Evolutionary conservation across 1,284 basidiomycete species (phyloP), one percentile per base, ranked within the genome.

Genomic region (Ganoderma lingzhi): DNA sequence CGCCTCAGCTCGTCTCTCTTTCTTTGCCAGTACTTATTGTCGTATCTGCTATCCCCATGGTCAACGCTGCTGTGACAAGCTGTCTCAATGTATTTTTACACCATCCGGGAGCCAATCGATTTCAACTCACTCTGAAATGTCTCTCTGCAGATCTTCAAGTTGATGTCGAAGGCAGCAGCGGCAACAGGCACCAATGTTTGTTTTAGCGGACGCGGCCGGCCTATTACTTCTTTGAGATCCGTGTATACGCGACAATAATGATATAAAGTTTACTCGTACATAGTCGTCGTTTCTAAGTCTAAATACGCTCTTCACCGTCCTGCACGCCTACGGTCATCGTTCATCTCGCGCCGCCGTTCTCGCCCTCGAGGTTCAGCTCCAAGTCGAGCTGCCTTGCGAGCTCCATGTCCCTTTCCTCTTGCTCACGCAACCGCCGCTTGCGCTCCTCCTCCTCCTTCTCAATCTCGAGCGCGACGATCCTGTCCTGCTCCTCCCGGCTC

Each of bases 391-490:
- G 76, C 56, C 76, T 73, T 65, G 81, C 81, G 2, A 82, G 73
- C 76, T 81, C 80, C 62, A 68, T 70, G 45, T 82, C 80, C 41
- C 69, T 69, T 64, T 78, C 76, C 70, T 81, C 84, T 71, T 78
- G 78, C 73, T 84, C 81, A 62, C 72, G 76, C 65, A 70, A 61
- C 64, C 15, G 56, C 30, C 75, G 77, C 73, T 78, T 78, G 35
- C 78, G 68, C 68, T 80, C 81, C 68, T 82, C 83, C 71, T 85
- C 83, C 68, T 79, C 78, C 53, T 74, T 75, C 71, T 85, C 83
- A 56, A 75, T 30, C 66, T 73, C 69, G 2, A 74, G 75, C 62
- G 77, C 79, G 15, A 77, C 64, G 17, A 69, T 60, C 62, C 72
- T 68, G 66, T 79, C 78, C 59, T 70, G 78, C 66, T 74, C 77